Conservation (phyloP, 2,329 filamentous ascomycete species). For the Capronia americana region DNA sequence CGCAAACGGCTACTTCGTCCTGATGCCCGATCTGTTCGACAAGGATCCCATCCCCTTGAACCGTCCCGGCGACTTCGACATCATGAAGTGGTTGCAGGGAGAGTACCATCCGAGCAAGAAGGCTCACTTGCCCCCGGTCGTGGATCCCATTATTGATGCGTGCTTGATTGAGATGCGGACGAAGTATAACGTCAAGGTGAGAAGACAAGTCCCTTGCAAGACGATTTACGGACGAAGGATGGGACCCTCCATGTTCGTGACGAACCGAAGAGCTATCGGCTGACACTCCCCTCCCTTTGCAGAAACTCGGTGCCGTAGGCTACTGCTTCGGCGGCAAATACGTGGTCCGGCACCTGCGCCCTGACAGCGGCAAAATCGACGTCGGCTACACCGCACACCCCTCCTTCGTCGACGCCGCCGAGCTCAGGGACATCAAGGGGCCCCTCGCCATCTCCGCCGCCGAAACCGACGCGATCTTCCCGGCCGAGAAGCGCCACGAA, state of each 20-base stretch:
- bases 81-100: constrained; percentile 58
- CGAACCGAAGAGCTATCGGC: constrained; percentile 1
- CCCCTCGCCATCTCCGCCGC: constrained; percentile 71
- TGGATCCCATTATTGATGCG: constrained; percentile 61
- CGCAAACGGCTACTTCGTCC: constrained; percentile 71
- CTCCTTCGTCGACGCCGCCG: constrained; percentile 72
- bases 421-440: constrained; percentile 69
- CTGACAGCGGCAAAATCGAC: constrained; percentile 64
- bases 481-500: constrained; percentile 66
- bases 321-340: constrained; percentile 59
- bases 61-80: constrained; percentile 56
- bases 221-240: background rate
- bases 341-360: constrained; percentile 70
- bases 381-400: constrained; percentile 79
- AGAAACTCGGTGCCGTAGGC: constrained; percentile 43
- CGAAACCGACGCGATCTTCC: constrained; percentile 71
- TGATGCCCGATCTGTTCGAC: constrained; percentile 74
- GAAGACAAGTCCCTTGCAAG: background rate
- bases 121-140: constrained; percentile 49
- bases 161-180: constrained; percentile 50
- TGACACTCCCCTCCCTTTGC: constrained; percentile 3
- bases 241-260: background rate
- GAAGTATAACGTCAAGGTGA: constrained; percentile 41
- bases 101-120: constrained; percentile 37
- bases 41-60: constrained; percentile 64